A percentile compares a stretch with the other conserved stretches of the same genome.
Conservation (phyloP, 371 early-diverging fungal genomes). For the Syncephalis plumigaleata region DNA sequence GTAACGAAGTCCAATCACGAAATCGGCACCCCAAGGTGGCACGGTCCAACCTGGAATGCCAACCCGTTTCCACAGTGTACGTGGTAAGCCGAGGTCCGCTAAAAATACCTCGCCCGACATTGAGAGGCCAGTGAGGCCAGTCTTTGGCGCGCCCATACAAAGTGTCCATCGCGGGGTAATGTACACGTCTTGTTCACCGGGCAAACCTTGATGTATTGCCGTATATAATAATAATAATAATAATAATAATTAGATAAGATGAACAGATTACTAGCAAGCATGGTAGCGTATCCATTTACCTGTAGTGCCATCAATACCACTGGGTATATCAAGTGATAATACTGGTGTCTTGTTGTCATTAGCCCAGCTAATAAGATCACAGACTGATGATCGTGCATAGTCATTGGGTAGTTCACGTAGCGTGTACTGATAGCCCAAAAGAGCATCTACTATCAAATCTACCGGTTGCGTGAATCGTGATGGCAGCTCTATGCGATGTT, state of each 20-base stretch:
- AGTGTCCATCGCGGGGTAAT: slow-evolving; percentile 52
- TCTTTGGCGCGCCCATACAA: slow-evolving; percentile 55
- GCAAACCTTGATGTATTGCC: slow-evolving; percentile 7
- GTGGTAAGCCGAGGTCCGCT: slow-evolving; percentile 63
- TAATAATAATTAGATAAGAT: no score
- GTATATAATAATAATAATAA: no score
- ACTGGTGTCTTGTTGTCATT: slow-evolving; percentile 51
- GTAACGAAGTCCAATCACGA: slow-evolving; percentile 45
- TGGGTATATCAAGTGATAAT: slow-evolving; percentile 52
- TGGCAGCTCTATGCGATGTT: slow-evolving; percentile 31
- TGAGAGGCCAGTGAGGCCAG: slow-evolving; percentile 28
- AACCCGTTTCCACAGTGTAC: slow-evolving; percentile 34
- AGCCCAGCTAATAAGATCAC: slow-evolving; percentile 54
- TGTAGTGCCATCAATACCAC: slow-evolving; percentile 39
- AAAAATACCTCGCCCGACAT: slow-evolving; percentile 54
- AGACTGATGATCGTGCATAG: slow-evolving; percentile 20
- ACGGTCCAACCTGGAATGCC: slow-evolving; percentile 32
- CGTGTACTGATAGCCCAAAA: slow-evolving; percentile 42
- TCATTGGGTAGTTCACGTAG: slow-evolving; percentile 35
- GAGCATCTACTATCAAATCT: slow-evolving; percentile 60
- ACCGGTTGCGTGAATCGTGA: slow-evolving; percentile 35
- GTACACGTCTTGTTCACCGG: slow-evolving; percentile 14
- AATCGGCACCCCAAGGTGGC: slow-evolving; percentile 55
- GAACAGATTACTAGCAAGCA: not conserved
- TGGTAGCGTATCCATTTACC: slow-evolving; percentile 11